Evolutionary conservation across 2,329 filamentous ascomycete genomes (phyloP).

Genomic region (Colletotrichum gigasporum): DNA sequence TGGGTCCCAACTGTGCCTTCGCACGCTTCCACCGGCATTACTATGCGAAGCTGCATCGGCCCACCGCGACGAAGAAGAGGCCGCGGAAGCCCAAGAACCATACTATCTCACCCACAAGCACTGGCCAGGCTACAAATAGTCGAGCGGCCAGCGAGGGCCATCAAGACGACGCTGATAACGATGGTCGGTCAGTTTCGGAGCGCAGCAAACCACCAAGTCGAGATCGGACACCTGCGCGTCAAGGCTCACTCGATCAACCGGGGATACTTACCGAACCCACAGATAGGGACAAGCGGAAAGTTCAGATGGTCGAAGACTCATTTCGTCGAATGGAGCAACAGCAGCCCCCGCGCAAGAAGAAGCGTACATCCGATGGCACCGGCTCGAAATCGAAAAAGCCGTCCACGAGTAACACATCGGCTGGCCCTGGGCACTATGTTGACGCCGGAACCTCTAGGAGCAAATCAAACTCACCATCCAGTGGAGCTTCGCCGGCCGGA

Average conservation of each 20-base stretch:
- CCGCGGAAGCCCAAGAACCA: slow-evolving; percentile 64
- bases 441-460: slow-evolving; percentile 64
- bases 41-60: slow-evolving; percentile 55
- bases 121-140: slow-evolving; percentile 69
- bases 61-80: slow-evolving; percentile 59
- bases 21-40: slow-evolving; percentile 70
- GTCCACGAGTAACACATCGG: slow-evolving; percentile 31
- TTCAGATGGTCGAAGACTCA: slow-evolving; percentile 71
- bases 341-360: slow-evolving; percentile 68
- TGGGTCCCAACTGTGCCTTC: slow-evolving; percentile 71
- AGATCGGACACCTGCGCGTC: slow-evolving; percentile 69
- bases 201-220: slow-evolving; percentile 74
- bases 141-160: slow-evolving; percentile 71
- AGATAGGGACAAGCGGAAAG: slow-evolving; percentile 73
- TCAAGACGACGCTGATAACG: slow-evolving; percentile 64
- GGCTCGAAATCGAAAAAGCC: slow-evolving; percentile 39
- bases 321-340: slow-evolving; percentile 70
- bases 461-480: slow-evolving; percentile 62
- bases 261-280: slow-evolving; percentile 71
- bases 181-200: slow-evolving; percentile 57
- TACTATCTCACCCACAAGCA: slow-evolving; percentile 69
- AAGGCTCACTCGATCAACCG: slow-evolving; percentile 68
- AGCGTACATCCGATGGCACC: slow-evolving; percentile 66
- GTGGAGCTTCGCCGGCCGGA: slow-evolving; percentile 49
- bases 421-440: slow-evolving; percentile 50